Base-by-base conservation (phyloP, 176 grass and related monocot genomes). In the Rhynchospora pubera region DNA sequence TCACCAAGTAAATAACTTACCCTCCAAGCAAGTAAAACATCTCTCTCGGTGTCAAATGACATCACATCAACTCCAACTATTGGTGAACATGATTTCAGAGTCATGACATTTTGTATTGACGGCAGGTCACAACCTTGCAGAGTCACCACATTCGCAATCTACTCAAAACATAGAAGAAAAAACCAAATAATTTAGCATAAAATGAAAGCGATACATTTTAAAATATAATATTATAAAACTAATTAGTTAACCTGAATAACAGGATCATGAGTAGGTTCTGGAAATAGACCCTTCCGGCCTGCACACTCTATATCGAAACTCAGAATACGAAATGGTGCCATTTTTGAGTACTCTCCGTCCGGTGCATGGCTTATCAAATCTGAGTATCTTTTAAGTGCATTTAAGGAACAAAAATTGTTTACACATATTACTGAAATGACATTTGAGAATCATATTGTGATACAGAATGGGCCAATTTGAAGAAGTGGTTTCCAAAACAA, bases 291-390 rank as follows among this genome's bases (percentile, higher is more conserved):
- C 92, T 98, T 98, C 84, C 92, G 95, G 62, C 95, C 90, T 2
- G 90, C 92, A 87, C 95, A 98, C 83, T 98, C 95, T 74, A 98
- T 98, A 86, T 98, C 95, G 83, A 98, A 98, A 88, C 95, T 94
- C 88, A 94, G 85, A 85, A 94, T 98, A 23, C 90, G 89, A 87
- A 98, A 98, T 13, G 90, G 92, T 53, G 95, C 95, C 90, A 98
- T 93, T 86, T 93, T 94, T 83, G 92, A 98, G 67, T 90, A 91
- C 64, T 93, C 82, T 70, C 92, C 90, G 90, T 98, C 95, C 63
- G 90, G 65, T 61, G 83, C 82, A 90, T 93, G 89, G 47, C 95
- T 98, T 83, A 98, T 65, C 85, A 98, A 85, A 86, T 93, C 87
- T 30, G 92, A 94, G 43, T 91, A 97, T 86, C 94, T 79, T n/a